phyloP scores from a whole-genome alignment of 1,284 basidiomycete genomes.

The Leccinum proliferum region DNA sequence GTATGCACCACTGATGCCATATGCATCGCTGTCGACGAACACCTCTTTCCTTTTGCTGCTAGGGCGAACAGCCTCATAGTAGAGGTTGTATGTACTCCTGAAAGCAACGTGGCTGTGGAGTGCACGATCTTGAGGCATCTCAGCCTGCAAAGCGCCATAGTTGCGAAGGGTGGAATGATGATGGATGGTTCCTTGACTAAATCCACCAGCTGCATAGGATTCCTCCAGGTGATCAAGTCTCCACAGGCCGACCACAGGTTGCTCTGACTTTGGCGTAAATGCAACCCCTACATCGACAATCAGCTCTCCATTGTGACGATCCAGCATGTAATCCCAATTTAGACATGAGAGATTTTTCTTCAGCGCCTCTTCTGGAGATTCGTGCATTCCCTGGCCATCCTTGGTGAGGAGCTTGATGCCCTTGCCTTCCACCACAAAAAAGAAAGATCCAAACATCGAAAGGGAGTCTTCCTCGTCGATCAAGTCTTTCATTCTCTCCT shows the following conservation, averaged over 20 bases:
- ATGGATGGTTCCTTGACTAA: neutral
- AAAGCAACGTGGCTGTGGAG: conserved; percentile 7
- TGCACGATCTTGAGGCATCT: neutral
- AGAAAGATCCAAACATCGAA: conserved; percentile 17
- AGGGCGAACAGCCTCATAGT: conserved; percentile 5
- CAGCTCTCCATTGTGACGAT: conserved; percentile 10
- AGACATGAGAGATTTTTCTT: neutral
- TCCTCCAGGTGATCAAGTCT: neutral
- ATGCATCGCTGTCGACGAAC: conserved; percentile 11
- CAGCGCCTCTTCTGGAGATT: neutral
- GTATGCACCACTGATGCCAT: neutral
- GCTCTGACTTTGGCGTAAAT: too few relatives aligned
- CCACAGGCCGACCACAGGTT: neutral
- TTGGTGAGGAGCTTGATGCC: conserved; percentile 17
- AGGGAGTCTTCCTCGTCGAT: neutral
- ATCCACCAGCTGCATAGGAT: neutral
- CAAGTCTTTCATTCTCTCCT: neutral
- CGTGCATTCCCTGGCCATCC: neutral
- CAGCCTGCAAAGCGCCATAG: neutral
- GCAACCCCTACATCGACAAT: conserved; percentile 1
- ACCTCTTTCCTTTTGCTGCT: neutral
- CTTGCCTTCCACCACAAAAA: conserved; percentile 13
- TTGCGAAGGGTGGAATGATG: neutral
- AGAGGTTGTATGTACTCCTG: conserved; percentile 11
- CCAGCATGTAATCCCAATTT: conserved; percentile 13